Evolutionary conservation across 345 rosid species (phyloP), one percentile per base, ranked within the genome.

Genomic region (Pistacia atlantica): DNA sequence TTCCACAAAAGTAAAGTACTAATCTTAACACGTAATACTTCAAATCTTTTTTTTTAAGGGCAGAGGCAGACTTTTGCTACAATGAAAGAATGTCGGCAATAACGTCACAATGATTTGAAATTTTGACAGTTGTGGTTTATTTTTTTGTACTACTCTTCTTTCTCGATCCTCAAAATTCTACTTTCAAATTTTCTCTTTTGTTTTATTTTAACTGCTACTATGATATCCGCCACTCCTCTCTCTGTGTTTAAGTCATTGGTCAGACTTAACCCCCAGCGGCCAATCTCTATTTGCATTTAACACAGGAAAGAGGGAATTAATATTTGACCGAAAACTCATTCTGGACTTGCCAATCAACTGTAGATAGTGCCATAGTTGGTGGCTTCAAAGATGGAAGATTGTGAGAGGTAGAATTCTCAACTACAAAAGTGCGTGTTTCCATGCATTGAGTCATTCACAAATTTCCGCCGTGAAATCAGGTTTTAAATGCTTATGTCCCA

Each of bases 391-490:
- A 28, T 16, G 14, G 8, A 51, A 20, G 4, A 20, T 8, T 0
- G 42, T 11, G 54, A 69, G 35, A 25, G 3, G 42, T 33, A 18
- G 61, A 57, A 59, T 6, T 12, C 37, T 11, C 11, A 69, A 54
- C 13, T 4, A 31, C 54, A 25, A 14, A 54, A 52, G 73, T 35
- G 73, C 7, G 17, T 2, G 11, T 33, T 35, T 71, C 52, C 74
- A 56, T 55, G 37, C 70, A 42, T 18, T 10, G 22, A 64, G 17
- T 22, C 37, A 64, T 1, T 16, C 28, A 45, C 17, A 28, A 25
- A 55, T 63, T 57, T 71, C 33, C 75, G 72, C 76, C 82, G 82
- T 42, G 71, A 69, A 55, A 75, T 79, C 70, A 62, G 82, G 75
- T 13, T 13, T 42, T 20, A 25, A 68, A 63, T 37, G 42, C 1